These are phyloP conservation scores for Cronartium ribicola DNA, from an alignment of 1,284 basidiomycete genomes.

Conservation along the genomic window DNA sequence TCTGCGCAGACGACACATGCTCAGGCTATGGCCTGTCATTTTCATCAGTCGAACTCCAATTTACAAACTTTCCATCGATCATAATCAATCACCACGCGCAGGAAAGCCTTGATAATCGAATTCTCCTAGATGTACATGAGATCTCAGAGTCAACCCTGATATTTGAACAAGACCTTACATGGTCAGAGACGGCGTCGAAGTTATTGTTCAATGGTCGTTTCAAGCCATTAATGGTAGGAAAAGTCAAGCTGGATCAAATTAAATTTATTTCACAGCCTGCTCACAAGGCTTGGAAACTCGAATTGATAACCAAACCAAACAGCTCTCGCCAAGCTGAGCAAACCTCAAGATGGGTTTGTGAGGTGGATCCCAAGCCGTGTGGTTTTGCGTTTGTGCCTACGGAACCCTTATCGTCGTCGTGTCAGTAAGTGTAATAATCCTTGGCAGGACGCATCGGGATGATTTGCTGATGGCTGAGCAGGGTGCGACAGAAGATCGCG, in stretches of 20 bases:
- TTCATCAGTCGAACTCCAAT: constrained; percentile 20
- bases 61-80: constrained; percentile 12
- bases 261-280: constrained; percentile 11
- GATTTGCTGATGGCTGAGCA: background rate
- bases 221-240: constrained; percentile 11
- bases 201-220: constrained; percentile 23
- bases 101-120: background rate
- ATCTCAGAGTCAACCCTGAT: constrained; percentile 9
- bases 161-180: constrained; percentile 5
- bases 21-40: constrained; percentile 25
- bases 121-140: constrained; percentile 12
- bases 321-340: background rate
- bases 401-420: constrained; percentile 17
- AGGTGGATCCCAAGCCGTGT: constrained; percentile 1
- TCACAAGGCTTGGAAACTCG: background rate
- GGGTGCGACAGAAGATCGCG: constrained; percentile 2
- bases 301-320: constrained; percentile 5
- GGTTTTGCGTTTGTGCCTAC: constrained; percentile 13
- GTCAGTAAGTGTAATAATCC: constrained; percentile 12
- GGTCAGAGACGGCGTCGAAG: background rate
- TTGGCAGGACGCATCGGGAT: background rate
- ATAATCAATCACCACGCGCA: constrained; percentile 14
- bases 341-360: constrained; percentile 11
- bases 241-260: constrained; percentile 21
- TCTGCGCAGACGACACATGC: constrained; percentile 2